These are phyloP conservation scores for Dictyostelium citrinum DNA, from an alignment of 78 protist species.

Conservation along the genomic window DNA sequence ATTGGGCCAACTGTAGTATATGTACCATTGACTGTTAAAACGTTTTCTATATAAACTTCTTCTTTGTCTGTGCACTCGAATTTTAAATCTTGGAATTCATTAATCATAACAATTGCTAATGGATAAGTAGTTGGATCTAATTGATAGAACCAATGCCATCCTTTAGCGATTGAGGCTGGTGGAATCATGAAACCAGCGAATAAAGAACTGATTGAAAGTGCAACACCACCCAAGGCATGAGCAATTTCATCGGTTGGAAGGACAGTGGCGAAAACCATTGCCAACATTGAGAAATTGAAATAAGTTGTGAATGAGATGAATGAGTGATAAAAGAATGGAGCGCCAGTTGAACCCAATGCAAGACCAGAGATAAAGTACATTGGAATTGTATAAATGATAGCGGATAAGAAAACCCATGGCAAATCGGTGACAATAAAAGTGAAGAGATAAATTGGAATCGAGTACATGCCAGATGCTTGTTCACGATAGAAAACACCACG, in stretches of 20 bases:
- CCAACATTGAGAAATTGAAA: slow-evolving; percentile 23
- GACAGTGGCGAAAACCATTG: slow-evolving; percentile 33
- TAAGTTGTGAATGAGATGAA: slow-evolving; percentile 11
- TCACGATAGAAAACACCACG: slow-evolving; percentile 82
- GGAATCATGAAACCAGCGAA: slow-evolving; percentile 66
- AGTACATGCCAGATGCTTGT: slow-evolving; percentile 63
- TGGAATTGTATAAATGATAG: slow-evolving; percentile 44
- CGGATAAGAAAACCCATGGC: slow-evolving; percentile 46
- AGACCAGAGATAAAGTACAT: slow-evolving; percentile 57
- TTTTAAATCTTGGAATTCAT: slow-evolving; percentile 5
- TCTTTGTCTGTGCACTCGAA: not conserved
- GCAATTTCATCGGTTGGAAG: slow-evolving; percentile 66
- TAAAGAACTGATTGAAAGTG: not conserved
- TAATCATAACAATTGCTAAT: not conserved
- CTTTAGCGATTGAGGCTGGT: slow-evolving; percentile 19
- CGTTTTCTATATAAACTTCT: not conserved
- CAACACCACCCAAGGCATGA: slow-evolving; percentile 60
- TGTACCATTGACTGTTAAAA: not conserved
- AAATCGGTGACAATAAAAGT: slow-evolving; percentile 45
- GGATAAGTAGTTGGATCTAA: slow-evolving; percentile 19
- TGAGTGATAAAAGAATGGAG: slow-evolving; percentile 54
- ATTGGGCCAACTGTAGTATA: not conserved
- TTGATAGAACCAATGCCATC: slow-evolving; percentile 59
- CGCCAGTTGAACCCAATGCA: not conserved
- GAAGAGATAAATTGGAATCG: slow-evolving; percentile 50